Percentiles rank a stretch among this genome's conserved stretches.
Conservation (phyloP, 129 eudicot species). For the Deinandra increscens region DNA sequence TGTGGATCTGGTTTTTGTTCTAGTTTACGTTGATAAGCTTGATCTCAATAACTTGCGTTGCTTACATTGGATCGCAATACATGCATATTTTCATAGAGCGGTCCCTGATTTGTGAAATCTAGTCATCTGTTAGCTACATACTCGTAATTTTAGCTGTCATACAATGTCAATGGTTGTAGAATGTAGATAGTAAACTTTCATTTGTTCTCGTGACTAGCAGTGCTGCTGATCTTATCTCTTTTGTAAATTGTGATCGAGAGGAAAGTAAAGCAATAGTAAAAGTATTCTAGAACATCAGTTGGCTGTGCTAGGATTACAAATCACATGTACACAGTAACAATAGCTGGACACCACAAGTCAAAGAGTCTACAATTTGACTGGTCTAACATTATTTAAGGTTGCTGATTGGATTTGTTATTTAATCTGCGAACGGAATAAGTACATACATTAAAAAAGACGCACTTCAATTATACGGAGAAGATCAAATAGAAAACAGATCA, state of each 20-base stretch:
- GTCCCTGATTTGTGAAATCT: neutral
- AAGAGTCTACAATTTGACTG: neutral
- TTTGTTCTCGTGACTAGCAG: neutral
- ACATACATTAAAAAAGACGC: neutral
- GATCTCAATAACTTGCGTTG: slow-evolving; percentile 21
- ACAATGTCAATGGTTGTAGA: slow-evolving; percentile 6
- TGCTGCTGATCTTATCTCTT: neutral
- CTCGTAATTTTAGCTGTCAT: neutral
- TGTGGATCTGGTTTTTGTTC: slow-evolving; percentile 26
- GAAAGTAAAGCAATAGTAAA: neutral
- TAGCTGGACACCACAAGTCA: neutral
- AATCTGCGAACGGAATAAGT: neutral
- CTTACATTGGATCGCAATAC: neutral
- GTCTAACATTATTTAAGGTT: neutral
- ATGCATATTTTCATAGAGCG: neutral
- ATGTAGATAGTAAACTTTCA: neutral
- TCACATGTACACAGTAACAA: neutral
- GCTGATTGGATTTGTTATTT: slow-evolving; percentile 9
- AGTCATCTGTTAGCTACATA: neutral
- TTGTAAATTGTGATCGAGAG: neutral
- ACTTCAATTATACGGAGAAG: neutral
- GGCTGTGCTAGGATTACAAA: slow-evolving; percentile 5
- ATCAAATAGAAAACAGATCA: neutral
- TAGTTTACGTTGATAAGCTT: neutral
- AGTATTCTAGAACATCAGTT: neutral